phyloP scores from a whole-genome alignment of 2,329 filamentous ascomycete genomes.

The Aspergillus melleus region DNA sequence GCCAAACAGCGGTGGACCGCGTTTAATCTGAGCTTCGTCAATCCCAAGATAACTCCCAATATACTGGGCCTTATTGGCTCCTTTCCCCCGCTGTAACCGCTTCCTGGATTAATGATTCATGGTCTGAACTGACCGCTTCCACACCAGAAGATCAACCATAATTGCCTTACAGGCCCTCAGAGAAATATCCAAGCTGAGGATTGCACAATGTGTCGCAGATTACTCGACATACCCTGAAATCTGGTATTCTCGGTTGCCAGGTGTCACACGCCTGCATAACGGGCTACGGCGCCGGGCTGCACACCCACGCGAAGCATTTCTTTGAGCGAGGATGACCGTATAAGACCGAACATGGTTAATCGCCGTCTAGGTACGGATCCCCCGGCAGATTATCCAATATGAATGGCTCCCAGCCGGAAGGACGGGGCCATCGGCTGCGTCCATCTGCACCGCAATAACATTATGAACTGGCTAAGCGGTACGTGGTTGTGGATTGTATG shows the following conservation, averaged over 20 bases:
- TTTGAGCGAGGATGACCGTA: background rate
- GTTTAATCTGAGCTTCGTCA: background rate
- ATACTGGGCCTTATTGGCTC: background rate
- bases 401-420: background rate
- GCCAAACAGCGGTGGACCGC: background rate
- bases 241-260: conserved; percentile 3
- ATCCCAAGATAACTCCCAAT: background rate
- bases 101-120: conserved; percentile 1
- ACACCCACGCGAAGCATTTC: conserved; percentile 2
- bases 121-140: conserved; percentile 1
- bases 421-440: conserved; percentile 3
- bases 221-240: conserved; percentile 4
- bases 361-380: background rate
- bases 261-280: background rate
- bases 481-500: conserved; percentile 2
- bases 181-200: conserved; percentile 2
- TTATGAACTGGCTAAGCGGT: conserved; percentile 4
- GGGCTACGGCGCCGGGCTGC: background rate
- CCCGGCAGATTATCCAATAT: background rate
- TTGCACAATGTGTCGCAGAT: conserved; percentile 1
- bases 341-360: background rate
- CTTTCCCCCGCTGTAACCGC: conserved; percentile 1
- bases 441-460: conserved; percentile 6
- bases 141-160: conserved; percentile 1
- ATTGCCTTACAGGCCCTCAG: background rate